Conservation (phyloP, 441 rosid species). For the Erodium moschatum region DNA sequence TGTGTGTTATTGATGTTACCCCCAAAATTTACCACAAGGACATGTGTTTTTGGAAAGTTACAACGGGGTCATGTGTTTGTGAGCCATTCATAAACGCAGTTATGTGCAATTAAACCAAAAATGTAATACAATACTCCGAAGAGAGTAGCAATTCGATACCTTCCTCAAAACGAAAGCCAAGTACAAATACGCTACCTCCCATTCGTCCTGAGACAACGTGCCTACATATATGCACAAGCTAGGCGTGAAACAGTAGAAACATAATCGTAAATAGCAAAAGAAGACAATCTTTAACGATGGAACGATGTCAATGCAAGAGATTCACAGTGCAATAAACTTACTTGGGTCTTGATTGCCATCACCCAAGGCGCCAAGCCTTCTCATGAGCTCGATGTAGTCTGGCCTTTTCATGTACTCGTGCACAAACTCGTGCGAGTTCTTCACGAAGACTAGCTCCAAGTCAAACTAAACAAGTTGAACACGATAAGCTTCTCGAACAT, state of each 20-base stretch:
- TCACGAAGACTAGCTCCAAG: conserved; percentile 75
- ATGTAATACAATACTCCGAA: not conserved
- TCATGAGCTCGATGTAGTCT: conserved; percentile 72
- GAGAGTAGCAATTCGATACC: conserved; percentile 31
- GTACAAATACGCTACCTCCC: conserved; percentile 89
- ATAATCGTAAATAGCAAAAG: too few species aligned
- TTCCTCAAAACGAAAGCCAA: conserved; percentile 74
- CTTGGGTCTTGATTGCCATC: conserved; percentile 83
- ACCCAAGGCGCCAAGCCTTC: conserved; percentile 94
- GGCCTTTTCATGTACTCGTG: conserved; percentile 69
- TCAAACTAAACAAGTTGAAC: conserved; percentile 51
- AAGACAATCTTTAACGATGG: too few species aligned
- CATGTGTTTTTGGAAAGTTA: too few species aligned
- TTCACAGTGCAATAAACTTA: conserved; percentile 23
- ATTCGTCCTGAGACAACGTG: conserved; percentile 83
- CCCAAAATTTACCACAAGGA: too few species aligned
- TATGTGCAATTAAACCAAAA: not conserved
- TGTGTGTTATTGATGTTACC: too few species aligned
- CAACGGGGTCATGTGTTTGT: too few species aligned
- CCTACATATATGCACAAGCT: conserved; percentile 30
- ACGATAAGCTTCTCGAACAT: conserved; percentile 2
- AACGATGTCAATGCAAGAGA: too few species aligned
- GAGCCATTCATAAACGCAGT: too few species aligned
- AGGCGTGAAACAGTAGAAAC: not conserved
- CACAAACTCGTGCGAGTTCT: conserved; percentile 88